Conservation (phyloP, 2,329 filamentous ascomycete genomes). For the Aspergillus costaricaensis region DNA sequence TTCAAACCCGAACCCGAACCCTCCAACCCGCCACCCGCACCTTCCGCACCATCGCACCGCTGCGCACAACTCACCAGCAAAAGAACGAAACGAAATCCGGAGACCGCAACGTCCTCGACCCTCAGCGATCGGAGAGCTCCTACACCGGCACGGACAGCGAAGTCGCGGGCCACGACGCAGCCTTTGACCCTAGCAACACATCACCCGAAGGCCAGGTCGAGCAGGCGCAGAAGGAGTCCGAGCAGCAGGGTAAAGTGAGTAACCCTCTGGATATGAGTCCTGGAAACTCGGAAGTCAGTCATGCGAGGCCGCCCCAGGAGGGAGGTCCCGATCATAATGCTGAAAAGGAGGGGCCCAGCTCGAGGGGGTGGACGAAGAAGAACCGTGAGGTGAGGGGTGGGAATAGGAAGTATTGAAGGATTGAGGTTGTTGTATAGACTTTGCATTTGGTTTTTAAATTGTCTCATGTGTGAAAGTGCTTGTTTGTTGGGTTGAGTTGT, state of each 20-base stretch:
- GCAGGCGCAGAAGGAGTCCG: conserved; percentile 39
- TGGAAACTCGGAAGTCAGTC: conserved; percentile 60
- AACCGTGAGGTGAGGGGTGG: conserved; percentile 26
- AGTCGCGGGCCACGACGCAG: conserved; percentile 60
- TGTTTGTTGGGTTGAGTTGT: not conserved
- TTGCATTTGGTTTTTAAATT: not conserved
- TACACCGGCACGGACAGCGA: conserved; percentile 67
- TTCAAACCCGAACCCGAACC: not conserved
- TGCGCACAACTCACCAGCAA: conserved; percentile 11
- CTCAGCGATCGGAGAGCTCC: conserved; percentile 66
- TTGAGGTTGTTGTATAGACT: not conserved
- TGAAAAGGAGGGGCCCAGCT: conserved; percentile 41
- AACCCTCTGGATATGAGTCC: conserved; percentile 63
- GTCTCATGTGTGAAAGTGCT: not conserved
- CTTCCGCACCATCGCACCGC: conserved; percentile 1
- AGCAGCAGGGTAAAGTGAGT: conserved; percentile 41
- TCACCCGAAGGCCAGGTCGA: conserved; percentile 60
- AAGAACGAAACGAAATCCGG: conserved; percentile 10
- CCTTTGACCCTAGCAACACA: conserved; percentile 70
- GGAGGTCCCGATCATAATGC: conserved; percentile 46
- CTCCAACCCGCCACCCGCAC: not conserved
- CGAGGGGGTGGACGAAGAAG: conserved; percentile 40
- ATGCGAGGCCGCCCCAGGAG: conserved; percentile 48
- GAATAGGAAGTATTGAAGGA: conserved; percentile 6
- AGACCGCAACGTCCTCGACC: conserved; percentile 65